Evolutionary conservation across 257 asterid genomes (phyloP).

Genomic region (Lavandula angustifolia): DNA sequence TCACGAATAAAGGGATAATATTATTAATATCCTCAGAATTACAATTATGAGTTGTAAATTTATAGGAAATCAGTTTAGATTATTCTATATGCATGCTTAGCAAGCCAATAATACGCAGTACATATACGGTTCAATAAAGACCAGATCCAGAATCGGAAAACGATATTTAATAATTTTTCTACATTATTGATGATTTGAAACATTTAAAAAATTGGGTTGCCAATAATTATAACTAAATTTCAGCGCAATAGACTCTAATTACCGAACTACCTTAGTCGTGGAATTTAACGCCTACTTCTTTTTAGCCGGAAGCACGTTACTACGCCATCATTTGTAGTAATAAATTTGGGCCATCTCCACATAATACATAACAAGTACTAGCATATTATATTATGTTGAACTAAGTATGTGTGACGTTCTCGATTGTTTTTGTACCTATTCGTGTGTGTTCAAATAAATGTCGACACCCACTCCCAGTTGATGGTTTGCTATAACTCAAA

Average conservation of each 20-base stretch:
- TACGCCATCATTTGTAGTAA: too few species aligned
- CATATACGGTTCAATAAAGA: too few species aligned
- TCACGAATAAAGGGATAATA: neutral
- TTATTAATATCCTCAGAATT: neutral
- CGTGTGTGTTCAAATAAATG: conserved; percentile 12
- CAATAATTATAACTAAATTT: neutral
- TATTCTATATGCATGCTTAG: neutral
- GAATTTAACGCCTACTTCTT: neutral
- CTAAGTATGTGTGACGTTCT: too few species aligned
- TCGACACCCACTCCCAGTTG: conserved; percentile 16
- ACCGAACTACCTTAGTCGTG: conserved; percentile 4
- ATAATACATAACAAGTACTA: too few species aligned
- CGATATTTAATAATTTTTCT: neutral
- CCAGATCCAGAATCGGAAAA: too few species aligned
- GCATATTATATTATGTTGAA: too few species aligned
- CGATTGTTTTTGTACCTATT: too few species aligned
- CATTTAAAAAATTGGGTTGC: neutral
- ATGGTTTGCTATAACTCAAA: neutral
- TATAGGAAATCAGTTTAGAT: neutral
- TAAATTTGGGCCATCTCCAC: too few species aligned
- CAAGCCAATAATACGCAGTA: too few species aligned
- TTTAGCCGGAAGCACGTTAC: too few species aligned
- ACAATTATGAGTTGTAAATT: too few species aligned
- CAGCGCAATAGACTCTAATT: neutral
- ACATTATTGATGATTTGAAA: neutral